Percentiles rank a stretch among this genome's conserved stretches.
phyloP scores from a whole-genome alignment of 1,284 basidiomycete species.

The Anthracocystis setariae region DNA sequence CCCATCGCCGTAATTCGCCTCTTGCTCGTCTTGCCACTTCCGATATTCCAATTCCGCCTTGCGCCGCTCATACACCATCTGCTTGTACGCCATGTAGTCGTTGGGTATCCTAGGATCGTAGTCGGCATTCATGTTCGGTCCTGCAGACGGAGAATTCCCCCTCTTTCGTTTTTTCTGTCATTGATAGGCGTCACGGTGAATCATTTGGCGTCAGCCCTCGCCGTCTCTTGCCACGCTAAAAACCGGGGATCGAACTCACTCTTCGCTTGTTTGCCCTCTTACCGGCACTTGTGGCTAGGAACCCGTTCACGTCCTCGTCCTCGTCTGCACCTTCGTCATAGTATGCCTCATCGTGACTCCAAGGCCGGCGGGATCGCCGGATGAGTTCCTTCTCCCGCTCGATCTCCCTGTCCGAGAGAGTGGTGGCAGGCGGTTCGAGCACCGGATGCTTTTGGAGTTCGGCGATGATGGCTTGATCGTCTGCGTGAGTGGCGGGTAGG shows the following conservation, averaged over 20 bases:
- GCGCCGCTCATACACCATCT: constrained; percentile 46
- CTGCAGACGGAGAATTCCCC: constrained; percentile 26
- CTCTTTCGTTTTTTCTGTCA: constrained; percentile 39
- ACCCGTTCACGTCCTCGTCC: constrained; percentile 58
- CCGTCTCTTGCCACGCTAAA: too few species aligned
- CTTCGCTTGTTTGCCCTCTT: constrained; percentile 33
- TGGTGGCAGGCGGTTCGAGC: constrained; percentile 21
- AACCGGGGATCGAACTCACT: too few species aligned
- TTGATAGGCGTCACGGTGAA: too few species aligned
- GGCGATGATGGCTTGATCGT: constrained; percentile 18
- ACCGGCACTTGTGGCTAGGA: constrained; percentile 34
- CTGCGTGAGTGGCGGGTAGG: constrained; percentile 15
- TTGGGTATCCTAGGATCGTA: constrained; percentile 63
- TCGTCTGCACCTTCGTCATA: constrained; percentile 25
- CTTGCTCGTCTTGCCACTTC: constrained; percentile 18
- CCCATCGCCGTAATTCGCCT: constrained; percentile 19
- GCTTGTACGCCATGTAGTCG: constrained; percentile 58
- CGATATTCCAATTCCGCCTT: constrained; percentile 20
- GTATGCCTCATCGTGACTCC: constrained; percentile 8
- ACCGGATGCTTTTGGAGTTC: constrained; percentile 21
- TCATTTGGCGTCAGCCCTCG: too few species aligned
- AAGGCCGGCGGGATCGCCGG: constrained; percentile 1
- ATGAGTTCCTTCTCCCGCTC: constrained; percentile 33
- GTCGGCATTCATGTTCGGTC: constrained; percentile 53
- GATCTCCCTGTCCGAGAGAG: constrained; percentile 25